These are phyloP conservation scores for Lycium barbarum DNA, from an alignment of 257 asterid species.

Conservation along the genomic window DNA sequence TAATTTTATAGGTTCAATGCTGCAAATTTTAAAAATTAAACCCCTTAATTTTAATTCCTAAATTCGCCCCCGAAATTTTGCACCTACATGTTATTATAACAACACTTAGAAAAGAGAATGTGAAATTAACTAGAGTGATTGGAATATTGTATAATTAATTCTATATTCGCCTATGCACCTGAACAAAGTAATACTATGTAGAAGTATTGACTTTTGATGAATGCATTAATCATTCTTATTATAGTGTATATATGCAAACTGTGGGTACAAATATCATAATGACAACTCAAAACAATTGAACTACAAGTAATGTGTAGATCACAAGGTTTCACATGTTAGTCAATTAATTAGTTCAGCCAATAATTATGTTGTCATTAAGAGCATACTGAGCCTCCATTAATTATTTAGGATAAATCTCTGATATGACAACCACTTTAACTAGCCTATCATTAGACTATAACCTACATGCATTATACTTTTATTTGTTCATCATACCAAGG, in stretches of 20 bases:
- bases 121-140: too few species aligned
- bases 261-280: neutral
- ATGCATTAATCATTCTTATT: neutral
- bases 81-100: too few species aligned
- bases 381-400: neutral
- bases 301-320: slow-evolving; percentile 17
- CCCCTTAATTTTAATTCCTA: too few species aligned
- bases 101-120: too few species aligned
- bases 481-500: neutral
- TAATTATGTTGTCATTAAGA: slow-evolving; percentile 24
- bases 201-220: neutral
- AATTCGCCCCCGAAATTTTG: too few species aligned
- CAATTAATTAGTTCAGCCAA: slow-evolving; percentile 15
- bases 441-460: slow-evolving; percentile 29
- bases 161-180: neutral
- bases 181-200: neutral
- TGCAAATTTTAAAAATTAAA: too few species aligned
- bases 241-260: neutral
- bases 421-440: slow-evolving; percentile 15
- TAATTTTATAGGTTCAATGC: too few species aligned
- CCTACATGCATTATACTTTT: neutral
- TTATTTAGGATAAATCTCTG: neutral
- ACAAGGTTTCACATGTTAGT: slow-evolving; percentile 15
- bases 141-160: too few species aligned
- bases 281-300: slow-evolving; percentile 19